A percentile compares a stretch with the other conserved stretches of the same genome.
Conservation (phyloP, 345 rosid species). For the Rhizophora apiculata region DNA sequence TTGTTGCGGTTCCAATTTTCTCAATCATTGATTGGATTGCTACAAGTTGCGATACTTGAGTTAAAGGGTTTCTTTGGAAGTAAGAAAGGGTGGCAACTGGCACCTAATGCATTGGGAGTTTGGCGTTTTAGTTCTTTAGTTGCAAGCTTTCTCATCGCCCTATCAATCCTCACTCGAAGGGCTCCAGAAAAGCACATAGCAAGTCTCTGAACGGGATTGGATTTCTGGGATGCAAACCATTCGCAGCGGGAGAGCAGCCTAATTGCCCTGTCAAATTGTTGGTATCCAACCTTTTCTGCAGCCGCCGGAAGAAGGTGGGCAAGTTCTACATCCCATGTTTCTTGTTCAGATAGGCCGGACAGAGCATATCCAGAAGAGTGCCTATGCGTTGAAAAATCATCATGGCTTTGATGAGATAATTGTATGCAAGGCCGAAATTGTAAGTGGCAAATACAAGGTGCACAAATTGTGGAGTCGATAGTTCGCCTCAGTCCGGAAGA, state of each 20-base stretch:
- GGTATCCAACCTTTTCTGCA: constrained; percentile 54
- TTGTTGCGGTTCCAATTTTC: constrained; percentile 29
- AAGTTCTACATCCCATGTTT: constrained; percentile 49
- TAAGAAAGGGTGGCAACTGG: constrained; percentile 6
- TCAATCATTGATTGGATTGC: constrained; percentile 45
- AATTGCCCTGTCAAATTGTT: constrained; percentile 43
- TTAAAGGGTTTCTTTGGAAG: constrained; percentile 31
- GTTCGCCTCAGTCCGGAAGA: no score
- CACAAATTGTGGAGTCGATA: no score
- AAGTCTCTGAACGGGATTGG: constrained; percentile 42
- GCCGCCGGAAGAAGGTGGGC: constrained; percentile 49
- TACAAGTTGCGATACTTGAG: constrained; percentile 37
- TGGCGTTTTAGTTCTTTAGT: not conserved
- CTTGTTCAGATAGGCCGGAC: constrained; percentile 44
- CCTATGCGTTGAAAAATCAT: constrained; percentile 37
- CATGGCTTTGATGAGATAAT: constrained; percentile 36
- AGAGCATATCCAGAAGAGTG: constrained; percentile 49
- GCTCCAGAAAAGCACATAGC: constrained; percentile 44
- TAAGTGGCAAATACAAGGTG: no score
- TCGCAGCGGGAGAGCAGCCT: constrained; percentile 47
- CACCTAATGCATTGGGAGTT: constrained; percentile 13
- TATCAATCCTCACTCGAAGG: constrained; percentile 39
- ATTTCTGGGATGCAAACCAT: constrained; percentile 37
- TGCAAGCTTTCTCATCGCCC: constrained; percentile 27
- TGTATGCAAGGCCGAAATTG: constrained; percentile 14